Conservation (phyloP, 139 green algal genomes). For the Closterium sp. region DNA sequence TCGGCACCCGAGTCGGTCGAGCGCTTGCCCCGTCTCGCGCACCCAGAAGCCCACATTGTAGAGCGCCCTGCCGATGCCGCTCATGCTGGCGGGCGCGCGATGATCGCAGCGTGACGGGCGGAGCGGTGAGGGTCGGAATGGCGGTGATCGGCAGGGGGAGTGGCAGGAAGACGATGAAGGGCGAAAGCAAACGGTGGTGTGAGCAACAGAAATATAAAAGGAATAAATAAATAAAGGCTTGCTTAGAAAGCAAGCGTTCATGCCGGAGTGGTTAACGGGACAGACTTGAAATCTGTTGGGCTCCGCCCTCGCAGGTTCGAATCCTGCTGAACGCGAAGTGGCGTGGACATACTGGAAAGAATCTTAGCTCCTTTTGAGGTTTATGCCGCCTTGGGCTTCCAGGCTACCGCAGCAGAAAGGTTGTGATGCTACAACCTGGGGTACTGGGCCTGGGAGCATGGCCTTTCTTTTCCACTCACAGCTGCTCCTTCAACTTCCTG, state of each 20-base stretch:
- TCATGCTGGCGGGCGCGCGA: slow-evolving; percentile 14
- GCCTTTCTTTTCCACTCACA: no score
- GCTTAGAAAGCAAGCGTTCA: neutral
- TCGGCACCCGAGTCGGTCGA: slow-evolving; percentile 81
- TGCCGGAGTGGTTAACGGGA: neutral
- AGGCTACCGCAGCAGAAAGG: no score
- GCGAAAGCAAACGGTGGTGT: neutral
- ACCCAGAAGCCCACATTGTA: slow-evolving; percentile 78
- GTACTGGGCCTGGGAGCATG: no score
- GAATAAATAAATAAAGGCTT: no score
- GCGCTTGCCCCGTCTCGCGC: slow-evolving; percentile 87
- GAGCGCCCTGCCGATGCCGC: slow-evolving; percentile 43
- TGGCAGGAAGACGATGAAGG: neutral
- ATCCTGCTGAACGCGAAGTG: neutral
- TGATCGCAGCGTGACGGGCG: neutral
- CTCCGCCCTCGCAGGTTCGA: neutral
- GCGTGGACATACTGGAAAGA: no score
- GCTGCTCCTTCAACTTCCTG: no score
- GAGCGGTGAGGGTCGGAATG: neutral
- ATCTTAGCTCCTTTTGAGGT: no score
- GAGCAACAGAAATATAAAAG: no score
- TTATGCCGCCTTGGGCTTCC: no score
- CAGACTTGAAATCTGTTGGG: neutral
- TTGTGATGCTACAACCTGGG: no score
- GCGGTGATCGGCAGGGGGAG: neutral